These are phyloP conservation scores for Oryza glumipatula DNA, from an alignment of 176 grass and related monocot genomes.

Conservation along the genomic window DNA sequence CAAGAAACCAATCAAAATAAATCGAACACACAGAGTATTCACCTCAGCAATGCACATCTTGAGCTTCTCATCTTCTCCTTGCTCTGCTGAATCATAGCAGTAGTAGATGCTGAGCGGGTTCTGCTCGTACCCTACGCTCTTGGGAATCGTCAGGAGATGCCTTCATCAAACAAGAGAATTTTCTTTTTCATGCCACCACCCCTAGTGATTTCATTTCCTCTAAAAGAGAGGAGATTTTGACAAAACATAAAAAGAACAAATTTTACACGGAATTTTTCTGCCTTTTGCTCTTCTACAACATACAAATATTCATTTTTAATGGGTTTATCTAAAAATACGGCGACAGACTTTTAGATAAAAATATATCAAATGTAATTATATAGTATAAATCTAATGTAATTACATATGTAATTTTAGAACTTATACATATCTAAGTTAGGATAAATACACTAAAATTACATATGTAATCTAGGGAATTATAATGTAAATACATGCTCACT, in stretches of 20 bases:
- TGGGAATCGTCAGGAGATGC: slow-evolving; percentile 81
- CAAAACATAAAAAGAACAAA: not conserved
- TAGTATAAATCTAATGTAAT: too few relatives aligned
- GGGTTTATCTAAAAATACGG: too few relatives aligned
- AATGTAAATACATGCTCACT: too few relatives aligned
- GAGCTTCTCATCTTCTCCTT: slow-evolving; percentile 41
- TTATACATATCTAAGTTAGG: too few relatives aligned
- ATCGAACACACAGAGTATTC: not conserved
- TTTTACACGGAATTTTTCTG: not conserved
- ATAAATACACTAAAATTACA: too few relatives aligned
- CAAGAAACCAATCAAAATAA: not conserved
- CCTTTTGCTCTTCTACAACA: not conserved
- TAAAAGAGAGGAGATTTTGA: not conserved
- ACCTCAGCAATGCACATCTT: slow-evolving; percentile 93
- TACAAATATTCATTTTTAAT: too few relatives aligned
- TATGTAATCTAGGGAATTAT: too few relatives aligned
- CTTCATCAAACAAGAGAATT: slow-evolving; percentile 38
- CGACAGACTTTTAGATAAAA: too few relatives aligned
- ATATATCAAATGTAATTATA: too few relatives aligned
- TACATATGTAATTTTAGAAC: too few relatives aligned
- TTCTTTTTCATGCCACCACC: not conserved
- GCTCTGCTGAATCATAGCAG: slow-evolving; percentile 61
- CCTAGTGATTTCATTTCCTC: too few relatives aligned
- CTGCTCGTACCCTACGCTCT: slow-evolving; percentile 85
- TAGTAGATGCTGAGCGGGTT: slow-evolving; percentile 94